A percentile compares a stretch with the other conserved stretches of the same genome.
Conservation (phyloP, 2,329 filamentous ascomycete species). For the Chaetoscypha palmicola region DNA sequence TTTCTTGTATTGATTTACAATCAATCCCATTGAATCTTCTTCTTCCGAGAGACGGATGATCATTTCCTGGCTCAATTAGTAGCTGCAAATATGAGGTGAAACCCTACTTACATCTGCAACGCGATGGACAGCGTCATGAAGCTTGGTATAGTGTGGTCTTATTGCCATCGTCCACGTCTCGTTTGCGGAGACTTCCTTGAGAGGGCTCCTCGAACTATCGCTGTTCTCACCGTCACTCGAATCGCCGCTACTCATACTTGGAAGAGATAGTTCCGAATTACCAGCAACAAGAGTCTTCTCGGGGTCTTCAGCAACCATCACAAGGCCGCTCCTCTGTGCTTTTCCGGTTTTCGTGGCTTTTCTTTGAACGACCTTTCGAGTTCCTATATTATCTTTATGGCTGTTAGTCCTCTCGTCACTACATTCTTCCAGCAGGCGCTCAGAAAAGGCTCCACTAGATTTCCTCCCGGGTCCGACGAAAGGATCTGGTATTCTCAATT, state of each 20-base stretch:
- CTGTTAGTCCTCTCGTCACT: too few species aligned
- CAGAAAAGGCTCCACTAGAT: conserved; percentile 18
- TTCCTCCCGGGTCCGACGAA: conserved; percentile 17
- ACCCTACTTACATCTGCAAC: conserved; percentile 27
- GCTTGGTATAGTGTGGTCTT: conserved; percentile 26
- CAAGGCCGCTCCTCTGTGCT: too few species aligned
- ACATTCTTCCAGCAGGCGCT: too few species aligned
- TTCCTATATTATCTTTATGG: too few species aligned
- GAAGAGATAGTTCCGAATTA: background rate
- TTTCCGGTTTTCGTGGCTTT: too few species aligned
- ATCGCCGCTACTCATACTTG: conserved; percentile 15
- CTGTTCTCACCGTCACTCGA: conserved; percentile 12
- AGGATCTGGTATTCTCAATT: conserved; percentile 21
- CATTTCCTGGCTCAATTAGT: conserved; percentile 27
- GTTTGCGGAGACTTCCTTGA: conserved; percentile 8
- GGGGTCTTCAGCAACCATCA: conserved; percentile 8
- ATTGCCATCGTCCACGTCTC: conserved; percentile 25
- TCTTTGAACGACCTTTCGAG: too few species aligned
- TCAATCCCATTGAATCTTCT: conserved; percentile 26
- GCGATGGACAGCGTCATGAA: conserved; percentile 23
- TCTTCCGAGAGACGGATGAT: conserved; percentile 24
- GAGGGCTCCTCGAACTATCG: conserved; percentile 13
- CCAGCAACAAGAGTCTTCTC: conserved; percentile 20
- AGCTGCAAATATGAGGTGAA: background rate
- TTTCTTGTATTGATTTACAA: conserved; percentile 26